phyloP scores from a whole-genome alignment of 805 yeast species.

The Candida montana region DNA sequence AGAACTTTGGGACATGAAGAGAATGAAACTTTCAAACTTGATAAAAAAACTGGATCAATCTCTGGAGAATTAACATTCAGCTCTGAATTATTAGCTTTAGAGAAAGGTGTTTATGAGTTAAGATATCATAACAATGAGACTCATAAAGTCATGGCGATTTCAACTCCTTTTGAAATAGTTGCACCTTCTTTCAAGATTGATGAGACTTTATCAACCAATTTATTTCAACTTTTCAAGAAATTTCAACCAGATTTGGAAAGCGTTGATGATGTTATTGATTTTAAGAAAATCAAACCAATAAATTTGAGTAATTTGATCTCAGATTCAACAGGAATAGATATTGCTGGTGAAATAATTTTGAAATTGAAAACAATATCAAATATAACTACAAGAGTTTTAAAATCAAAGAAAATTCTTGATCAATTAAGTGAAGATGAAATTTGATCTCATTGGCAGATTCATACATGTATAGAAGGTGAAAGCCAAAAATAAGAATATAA shows the following conservation, averaged over 20 bases:
- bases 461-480: neutral
- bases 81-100: conserved; percentile 48
- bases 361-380: conserved; percentile 18
- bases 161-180: conserved; percentile 61
- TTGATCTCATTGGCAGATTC: neutral
- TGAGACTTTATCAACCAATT: conserved; percentile 26
- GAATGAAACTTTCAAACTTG: conserved; percentile 5
- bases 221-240: conserved; percentile 24
- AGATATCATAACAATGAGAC: conserved; percentile 63
- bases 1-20: conserved; percentile 15
- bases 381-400: conserved; percentile 18
- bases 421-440: conserved; percentile 15
- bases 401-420: conserved; percentile 22
- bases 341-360: conserved; percentile 26
- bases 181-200: conserved; percentile 33
- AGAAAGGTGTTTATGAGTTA: conserved; percentile 67
- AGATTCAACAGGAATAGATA: conserved; percentile 30
- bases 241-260: conserved; percentile 17
- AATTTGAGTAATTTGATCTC: conserved; percentile 27
- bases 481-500: too few species aligned
- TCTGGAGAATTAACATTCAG: conserved; percentile 47
- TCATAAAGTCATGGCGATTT: conserved; percentile 63
- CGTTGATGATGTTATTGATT: conserved; percentile 20
- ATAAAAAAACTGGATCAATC: conserved; percentile 17
- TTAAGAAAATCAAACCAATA: conserved; percentile 21